Conservation (phyloP, 192 early-diverging fungal species). For the Umbelopsis ramanniana region DNA sequence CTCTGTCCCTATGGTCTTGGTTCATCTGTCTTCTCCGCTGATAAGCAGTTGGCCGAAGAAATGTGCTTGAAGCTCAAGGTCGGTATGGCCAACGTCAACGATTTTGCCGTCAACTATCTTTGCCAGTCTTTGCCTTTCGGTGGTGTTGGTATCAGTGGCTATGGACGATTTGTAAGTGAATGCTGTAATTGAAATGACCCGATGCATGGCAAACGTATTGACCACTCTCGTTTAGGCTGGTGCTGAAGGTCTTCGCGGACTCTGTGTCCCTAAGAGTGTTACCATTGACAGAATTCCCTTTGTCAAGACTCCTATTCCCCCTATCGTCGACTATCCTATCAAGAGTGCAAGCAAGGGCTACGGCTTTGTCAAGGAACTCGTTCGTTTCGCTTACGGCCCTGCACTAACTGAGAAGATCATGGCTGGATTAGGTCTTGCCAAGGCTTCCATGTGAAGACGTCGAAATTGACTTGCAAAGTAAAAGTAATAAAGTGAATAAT, state of each 20-base stretch:
- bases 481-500: not conserved
- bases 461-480: not conserved
- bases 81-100: slow-evolving; percentile 88
- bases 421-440: slow-evolving; percentile 54
- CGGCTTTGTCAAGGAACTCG: slow-evolving; percentile 59
- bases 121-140: slow-evolving; percentile 85
- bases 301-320: slow-evolving; percentile 77
- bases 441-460: slow-evolving; percentile 46
- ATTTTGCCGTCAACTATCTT: slow-evolving; percentile 85
- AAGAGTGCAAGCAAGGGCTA: slow-evolving; percentile 57
- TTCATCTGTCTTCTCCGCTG: slow-evolving; percentile 76
- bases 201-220: not conserved
- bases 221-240: slow-evolving; percentile 54
- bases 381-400: slow-evolving; percentile 56
- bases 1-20: slow-evolving; percentile 77
- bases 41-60: slow-evolving; percentile 60
- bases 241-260: slow-evolving; percentile 71
- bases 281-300: slow-evolving; percentile 75
- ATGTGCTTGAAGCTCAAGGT: slow-evolving; percentile 67
- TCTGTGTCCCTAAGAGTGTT: slow-evolving; percentile 70
- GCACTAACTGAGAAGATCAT: slow-evolving; percentile 52
- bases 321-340: slow-evolving; percentile 77
- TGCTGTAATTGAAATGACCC: not conserved
- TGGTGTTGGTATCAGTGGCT: slow-evolving; percentile 78
- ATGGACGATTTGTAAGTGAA: slow-evolving; percentile 60